These are phyloP conservation scores for Lentinula sp. DNA, from an alignment of 768 basidiomycete species.

Conservation along the genomic window DNA sequence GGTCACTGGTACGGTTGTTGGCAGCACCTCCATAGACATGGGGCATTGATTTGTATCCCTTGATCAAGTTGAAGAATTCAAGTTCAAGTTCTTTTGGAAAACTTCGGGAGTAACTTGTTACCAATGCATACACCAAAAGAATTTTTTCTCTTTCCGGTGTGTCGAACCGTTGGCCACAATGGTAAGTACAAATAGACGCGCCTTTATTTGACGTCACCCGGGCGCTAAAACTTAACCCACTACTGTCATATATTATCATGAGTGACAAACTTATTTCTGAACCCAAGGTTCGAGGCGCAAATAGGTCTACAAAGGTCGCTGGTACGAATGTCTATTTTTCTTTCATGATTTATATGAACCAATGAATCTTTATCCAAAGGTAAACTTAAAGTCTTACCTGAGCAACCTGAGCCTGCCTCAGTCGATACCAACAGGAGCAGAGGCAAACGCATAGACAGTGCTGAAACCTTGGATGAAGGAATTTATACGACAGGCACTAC, in stretches of 20 bases:
- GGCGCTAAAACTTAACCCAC: background rate
- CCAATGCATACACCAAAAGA: no score
- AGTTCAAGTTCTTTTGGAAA: no score
- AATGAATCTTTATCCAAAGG: conserved; percentile 29
- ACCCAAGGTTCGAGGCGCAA: conserved; percentile 43
- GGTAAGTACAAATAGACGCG: no score
- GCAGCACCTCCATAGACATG: no score
- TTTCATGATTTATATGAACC: background rate
- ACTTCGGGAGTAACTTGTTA: no score
- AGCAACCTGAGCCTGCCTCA: conserved; percentile 57
- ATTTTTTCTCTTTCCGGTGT: no score
- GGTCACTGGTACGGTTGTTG: no score
- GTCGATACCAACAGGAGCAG: conserved; percentile 11
- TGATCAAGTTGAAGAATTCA: no score
- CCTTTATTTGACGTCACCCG: no score
- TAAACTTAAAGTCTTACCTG: conserved; percentile 84
- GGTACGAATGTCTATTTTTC: background rate
- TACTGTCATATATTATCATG: background rate
- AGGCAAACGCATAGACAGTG: conserved; percentile 17
- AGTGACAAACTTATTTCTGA: conserved; percentile 17
- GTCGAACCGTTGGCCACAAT: no score
- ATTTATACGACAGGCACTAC: conserved; percentile 27
- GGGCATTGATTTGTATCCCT: no score
- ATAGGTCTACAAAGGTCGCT: conserved; percentile 48
- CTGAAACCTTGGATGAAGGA: conserved; percentile 40